Percentiles rank a stretch among this genome's conserved stretches.
Evolutionary conservation across 805 yeast genomes (phyloP).

Genomic region (Myxozyma kluyveri): DNA sequence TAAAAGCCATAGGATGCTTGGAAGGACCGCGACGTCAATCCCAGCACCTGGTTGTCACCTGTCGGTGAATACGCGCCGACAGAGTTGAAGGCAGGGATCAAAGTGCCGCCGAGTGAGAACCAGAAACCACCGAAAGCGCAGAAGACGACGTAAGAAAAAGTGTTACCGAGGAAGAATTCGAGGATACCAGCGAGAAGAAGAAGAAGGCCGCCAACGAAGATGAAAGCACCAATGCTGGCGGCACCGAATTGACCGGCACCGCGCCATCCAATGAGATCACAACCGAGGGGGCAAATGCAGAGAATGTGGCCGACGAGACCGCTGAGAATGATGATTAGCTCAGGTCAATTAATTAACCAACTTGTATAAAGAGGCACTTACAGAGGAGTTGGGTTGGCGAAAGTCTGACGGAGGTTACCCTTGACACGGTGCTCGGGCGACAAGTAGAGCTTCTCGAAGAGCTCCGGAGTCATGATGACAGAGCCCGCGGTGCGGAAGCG

Average conservation of each 20-base stretch:
- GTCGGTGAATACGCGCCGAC: conserved; percentile 28
- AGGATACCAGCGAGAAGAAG: conserved; percentile 24
- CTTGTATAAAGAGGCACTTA: not conserved
- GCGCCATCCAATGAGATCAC: conserved; percentile 28
- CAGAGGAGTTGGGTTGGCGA: conserved; percentile 30
- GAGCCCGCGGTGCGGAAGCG: conserved; percentile 29
- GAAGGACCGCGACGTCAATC: conserved; percentile 17
- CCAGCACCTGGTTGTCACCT: conserved; percentile 19
- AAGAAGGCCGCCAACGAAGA: conserved; percentile 27
- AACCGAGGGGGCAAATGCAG: conserved; percentile 25
- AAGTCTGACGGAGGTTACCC: conserved; percentile 27
- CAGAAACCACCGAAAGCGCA: conserved; percentile 28
- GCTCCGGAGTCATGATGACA: conserved; percentile 29
- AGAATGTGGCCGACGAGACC: conserved; percentile 26
- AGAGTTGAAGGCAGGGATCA: conserved; percentile 27
- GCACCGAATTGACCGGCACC: conserved; percentile 31
- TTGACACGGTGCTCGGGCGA: conserved; percentile 24
- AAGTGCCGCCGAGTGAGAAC: conserved; percentile 26
- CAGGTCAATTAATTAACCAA: not conserved
- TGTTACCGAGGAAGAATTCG: conserved; percentile 31
- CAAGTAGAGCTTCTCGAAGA: conserved; percentile 29
- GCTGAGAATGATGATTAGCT: not conserved
- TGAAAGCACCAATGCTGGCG: conserved; percentile 25
- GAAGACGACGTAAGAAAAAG: conserved; percentile 30
- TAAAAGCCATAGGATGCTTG: conserved; percentile 25